phyloP scores from a whole-genome alignment of 1,139 yeast genomes.

The Zygosaccharomyces pseudobailii region DNA sequence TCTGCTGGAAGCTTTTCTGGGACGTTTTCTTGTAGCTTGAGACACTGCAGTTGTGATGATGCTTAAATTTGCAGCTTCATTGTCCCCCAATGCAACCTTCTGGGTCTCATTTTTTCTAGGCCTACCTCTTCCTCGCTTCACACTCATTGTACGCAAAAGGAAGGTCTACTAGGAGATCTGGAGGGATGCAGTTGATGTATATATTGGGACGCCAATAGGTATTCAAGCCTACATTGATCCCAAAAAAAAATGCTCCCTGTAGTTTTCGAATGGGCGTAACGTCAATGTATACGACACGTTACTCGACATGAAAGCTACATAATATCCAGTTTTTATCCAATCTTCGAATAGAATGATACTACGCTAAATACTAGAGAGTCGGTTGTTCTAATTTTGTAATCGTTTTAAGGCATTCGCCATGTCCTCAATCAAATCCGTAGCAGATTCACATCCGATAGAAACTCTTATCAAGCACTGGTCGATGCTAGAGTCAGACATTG shows the following conservation, averaged over 20 bases:
- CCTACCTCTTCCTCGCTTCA: slow-evolving; percentile 14
- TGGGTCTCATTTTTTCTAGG: slow-evolving; percentile 9
- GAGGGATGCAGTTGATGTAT: not conserved
- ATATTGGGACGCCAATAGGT: not conserved
- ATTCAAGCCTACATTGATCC: not conserved
- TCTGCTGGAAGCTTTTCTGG: not conserved
- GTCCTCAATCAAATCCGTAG: slow-evolving; percentile 68
- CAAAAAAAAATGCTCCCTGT: slow-evolving; percentile 4
- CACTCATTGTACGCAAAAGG: slow-evolving; percentile 1
- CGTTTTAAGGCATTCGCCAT: slow-evolving; percentile 42
- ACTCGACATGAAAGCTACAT: no score
- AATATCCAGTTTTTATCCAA: no score
- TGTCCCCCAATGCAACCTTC: not conserved
- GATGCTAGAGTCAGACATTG: slow-evolving; percentile 59
- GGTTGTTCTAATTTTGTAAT: slow-evolving; percentile 11
- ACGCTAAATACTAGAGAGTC: no score
- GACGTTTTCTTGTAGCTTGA: slow-evolving; percentile 6
- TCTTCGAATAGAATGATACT: no score
- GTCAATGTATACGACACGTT: not conserved
- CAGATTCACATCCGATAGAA: slow-evolving; percentile 74
- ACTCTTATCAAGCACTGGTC: slow-evolving; percentile 58
- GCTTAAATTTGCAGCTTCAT: slow-evolving; percentile 4
- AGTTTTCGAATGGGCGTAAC: slow-evolving; percentile 8
- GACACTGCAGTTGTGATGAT: slow-evolving; percentile 11
- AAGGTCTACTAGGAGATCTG: not conserved